Evolutionary conservation across 2,329 filamentous ascomycete species (phyloP).

Genomic region (Phialemonium atrogriseum): DNA sequence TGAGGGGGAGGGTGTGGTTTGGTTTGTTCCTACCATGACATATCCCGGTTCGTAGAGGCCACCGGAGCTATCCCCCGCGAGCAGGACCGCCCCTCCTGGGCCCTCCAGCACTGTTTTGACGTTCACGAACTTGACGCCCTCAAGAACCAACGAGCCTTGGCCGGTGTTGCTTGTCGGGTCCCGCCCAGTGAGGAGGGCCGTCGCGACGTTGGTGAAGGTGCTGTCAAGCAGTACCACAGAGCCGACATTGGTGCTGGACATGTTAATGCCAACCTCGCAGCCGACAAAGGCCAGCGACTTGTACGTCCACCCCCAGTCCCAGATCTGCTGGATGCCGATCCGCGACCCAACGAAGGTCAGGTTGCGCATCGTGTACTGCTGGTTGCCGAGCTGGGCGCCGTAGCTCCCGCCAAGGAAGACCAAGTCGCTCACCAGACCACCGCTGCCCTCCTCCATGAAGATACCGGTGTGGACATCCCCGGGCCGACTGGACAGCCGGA

Average conservation of each 20-base stretch:
- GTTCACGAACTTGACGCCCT: conserved; percentile 35
- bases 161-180: conserved; percentile 24
- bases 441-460: conserved; percentile 55
- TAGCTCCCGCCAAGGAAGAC: conserved; percentile 62
- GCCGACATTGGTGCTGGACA: conserved; percentile 57
- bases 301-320: conserved; percentile 72
- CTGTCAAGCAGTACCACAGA: conserved; percentile 71
- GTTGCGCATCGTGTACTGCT: conserved; percentile 64
- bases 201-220: conserved; percentile 54
- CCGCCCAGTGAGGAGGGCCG: conserved; percentile 58
- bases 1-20: too few relatives aligned
- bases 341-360: conserved; percentile 55
- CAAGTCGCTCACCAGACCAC: conserved; percentile 61
- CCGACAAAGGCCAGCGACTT: conserved; percentile 55
- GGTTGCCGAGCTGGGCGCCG: conserved; percentile 51
- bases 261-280: conserved; percentile 57
- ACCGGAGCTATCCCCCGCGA: conserved; percentile 42
- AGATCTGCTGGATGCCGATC: conserved; percentile 61
- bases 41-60: conserved; percentile 47
- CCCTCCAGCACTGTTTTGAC: conserved; percentile 25
- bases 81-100: conserved; percentile 34
- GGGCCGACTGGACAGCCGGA: conserved; percentile 36
- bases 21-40: conserved; percentile 18
- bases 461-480: conserved; percentile 48
- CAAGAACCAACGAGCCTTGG: conserved; percentile 34